Percentiles rank a stretch among this genome's conserved stretches.
These are phyloP conservation scores for Coemansia sp. DNA, from an alignment of 192 early-diverging fungal genomes.

Conservation along the genomic window DNA sequence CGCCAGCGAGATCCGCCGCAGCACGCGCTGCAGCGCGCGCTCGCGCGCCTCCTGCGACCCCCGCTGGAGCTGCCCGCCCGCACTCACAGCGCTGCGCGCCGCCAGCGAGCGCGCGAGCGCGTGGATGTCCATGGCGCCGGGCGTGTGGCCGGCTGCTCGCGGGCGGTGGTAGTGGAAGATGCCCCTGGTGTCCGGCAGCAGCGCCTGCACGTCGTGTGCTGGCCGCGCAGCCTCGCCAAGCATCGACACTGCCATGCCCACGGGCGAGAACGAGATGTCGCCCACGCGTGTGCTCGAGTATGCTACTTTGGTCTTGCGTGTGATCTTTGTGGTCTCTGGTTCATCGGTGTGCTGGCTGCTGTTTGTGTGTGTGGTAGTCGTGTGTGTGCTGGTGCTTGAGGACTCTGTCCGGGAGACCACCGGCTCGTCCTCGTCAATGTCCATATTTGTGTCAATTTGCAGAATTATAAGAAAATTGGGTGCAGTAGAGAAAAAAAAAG, in stretches of 20 bases:
- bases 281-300: background rate
- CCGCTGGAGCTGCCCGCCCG: background rate
- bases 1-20: slow-evolving; percentile 8
- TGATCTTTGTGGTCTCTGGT: slow-evolving; percentile 3
- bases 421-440: too few species aligned
- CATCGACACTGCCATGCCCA: slow-evolving; percentile 25
- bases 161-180: slow-evolving; percentile 45
- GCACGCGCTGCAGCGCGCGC: slow-evolving; percentile 9
- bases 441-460: too few species aligned
- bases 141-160: background rate
- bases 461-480: too few species aligned
- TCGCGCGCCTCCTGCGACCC: slow-evolving; percentile 3
- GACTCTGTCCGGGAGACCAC: too few species aligned
- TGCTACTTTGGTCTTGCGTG: background rate
- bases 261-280: slow-evolving; percentile 21
- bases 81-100: background rate
- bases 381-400: too few species aligned
- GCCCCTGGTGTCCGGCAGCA: slow-evolving; percentile 23
- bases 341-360: background rate
- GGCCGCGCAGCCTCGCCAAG: background rate
- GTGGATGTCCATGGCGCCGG: slow-evolving; percentile 2
- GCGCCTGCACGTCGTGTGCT: slow-evolving; percentile 14
- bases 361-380: background rate
- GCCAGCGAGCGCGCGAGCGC: slow-evolving; percentile 2
- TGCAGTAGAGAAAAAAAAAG: too few species aligned